Percentiles rank a stretch among this genome's conserved stretches.
phyloP scores from a whole-genome alignment of 139 green algal genomes.

The Chlamydomonas asymmetrica region DNA sequence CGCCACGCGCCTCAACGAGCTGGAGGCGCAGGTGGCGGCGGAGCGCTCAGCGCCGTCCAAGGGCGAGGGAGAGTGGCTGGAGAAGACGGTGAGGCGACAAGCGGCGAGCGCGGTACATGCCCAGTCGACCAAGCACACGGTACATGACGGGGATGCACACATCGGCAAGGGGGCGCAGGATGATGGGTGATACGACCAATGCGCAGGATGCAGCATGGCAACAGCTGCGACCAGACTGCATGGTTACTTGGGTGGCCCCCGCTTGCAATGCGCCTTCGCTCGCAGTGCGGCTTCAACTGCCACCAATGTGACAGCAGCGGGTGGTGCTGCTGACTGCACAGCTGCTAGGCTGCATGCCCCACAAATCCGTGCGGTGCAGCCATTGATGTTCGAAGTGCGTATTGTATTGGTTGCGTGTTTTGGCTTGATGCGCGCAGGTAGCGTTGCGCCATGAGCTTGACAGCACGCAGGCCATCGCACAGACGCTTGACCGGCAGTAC shows the following conservation, averaged over 20 bases:
- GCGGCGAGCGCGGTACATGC: background rate
- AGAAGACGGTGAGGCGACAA: background rate
- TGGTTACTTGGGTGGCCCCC: too few species aligned
- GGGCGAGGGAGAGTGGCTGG: conserved; percentile 13
- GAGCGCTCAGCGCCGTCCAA: background rate
- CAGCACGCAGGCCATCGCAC: conserved; percentile 18
- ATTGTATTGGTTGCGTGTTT: too few species aligned
- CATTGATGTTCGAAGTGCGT: too few species aligned
- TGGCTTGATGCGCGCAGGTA: too few species aligned
- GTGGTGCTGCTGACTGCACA: background rate
- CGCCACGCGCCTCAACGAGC: conserved; percentile 28
- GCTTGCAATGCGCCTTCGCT: background rate
- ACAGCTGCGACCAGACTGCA: too few species aligned
- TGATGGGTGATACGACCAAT: background rate
- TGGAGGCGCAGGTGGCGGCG: conserved; percentile 30
- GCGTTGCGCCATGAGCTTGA: conserved; percentile 32
- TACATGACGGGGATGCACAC: too few species aligned
- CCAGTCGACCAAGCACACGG: background rate
- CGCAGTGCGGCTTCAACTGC: background rate
- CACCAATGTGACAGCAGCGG: background rate
- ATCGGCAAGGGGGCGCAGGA: too few species aligned
- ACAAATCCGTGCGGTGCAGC: background rate
- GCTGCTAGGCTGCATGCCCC: background rate
- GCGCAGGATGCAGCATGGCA: too few species aligned
- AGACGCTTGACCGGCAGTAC: conserved; percentile 42